A percentile compares a stretch with the other conserved stretches of the same genome.
Evolutionary conservation across 441 rosid species (phyloP).

Genomic region (Syzygium malaccense): DNA sequence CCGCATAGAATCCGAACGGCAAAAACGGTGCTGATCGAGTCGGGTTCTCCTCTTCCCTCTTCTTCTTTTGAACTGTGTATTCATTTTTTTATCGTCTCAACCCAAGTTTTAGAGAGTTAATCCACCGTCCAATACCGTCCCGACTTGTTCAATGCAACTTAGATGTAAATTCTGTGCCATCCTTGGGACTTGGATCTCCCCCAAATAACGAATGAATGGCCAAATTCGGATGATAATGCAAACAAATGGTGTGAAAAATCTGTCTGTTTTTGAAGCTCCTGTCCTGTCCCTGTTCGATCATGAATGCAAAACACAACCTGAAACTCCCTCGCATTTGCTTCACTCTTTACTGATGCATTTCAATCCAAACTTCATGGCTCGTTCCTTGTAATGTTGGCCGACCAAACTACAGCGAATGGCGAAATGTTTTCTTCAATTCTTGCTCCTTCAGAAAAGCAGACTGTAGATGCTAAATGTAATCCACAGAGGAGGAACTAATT

Average conservation of each 20-base stretch:
- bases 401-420: neutral
- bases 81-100: neutral
- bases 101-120: neutral
- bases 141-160: neutral
- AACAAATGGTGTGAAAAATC: neutral
- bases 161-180: neutral
- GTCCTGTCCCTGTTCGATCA: neutral
- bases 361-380: neutral
- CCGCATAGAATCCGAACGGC: neutral
- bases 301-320: neutral
- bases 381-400: neutral
- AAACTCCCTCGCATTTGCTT: neutral
- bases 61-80: neutral
- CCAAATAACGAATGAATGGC: neutral
- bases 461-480: neutral
- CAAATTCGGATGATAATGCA: neutral
- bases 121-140: neutral
- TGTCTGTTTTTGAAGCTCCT: neutral
- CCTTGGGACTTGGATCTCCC: neutral
- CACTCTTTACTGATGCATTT: neutral
- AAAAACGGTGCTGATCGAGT: accelerated
- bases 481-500: neutral
- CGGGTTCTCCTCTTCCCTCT: neutral
- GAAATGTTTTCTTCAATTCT: neutral
- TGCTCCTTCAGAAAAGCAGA: neutral